Evolutionary conservation across 2,329 filamentous ascomycete genomes (phyloP).

Genomic region (Phaeoacremonium minimum): DNA sequence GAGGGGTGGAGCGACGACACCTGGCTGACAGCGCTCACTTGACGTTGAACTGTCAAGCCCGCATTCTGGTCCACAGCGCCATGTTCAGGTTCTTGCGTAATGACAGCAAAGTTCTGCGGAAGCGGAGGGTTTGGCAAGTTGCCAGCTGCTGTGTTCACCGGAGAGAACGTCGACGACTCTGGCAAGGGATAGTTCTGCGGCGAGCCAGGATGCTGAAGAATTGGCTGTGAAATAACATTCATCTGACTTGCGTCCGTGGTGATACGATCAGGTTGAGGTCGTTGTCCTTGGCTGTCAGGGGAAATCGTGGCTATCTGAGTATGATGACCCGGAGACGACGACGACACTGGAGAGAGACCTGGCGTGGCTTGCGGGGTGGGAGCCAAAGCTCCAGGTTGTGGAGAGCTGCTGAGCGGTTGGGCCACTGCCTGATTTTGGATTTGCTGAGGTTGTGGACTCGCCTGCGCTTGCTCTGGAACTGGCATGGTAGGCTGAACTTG

Average conservation of each 20-base stretch:
- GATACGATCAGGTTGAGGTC: conserved; percentile 8
- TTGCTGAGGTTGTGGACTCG: conserved; percentile 1
- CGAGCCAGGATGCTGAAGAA: conserved; percentile 11
- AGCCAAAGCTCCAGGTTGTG: conserved; percentile 2
- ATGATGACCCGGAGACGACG: too few relatives aligned
- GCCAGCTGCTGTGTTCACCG: conserved; percentile 11
- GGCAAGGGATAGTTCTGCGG: conserved; percentile 13
- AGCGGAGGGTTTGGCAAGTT: conserved; percentile 8
- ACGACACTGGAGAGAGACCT: background rate
- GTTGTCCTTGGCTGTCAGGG: conserved; percentile 3
- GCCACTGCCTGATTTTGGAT: conserved; percentile 4
- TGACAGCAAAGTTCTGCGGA: background rate
- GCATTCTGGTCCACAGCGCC: conserved; percentile 1
- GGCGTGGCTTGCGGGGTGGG: conserved; percentile 4
- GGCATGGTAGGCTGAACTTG: background rate
- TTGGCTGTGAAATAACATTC: conserved; percentile 7
- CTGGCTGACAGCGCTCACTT: conserved; percentile 19
- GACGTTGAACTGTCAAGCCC: conserved; percentile 15
- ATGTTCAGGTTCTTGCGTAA: background rate
- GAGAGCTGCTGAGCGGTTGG: background rate
- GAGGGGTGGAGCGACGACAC: conserved; percentile 14
- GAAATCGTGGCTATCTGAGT: conserved; percentile 1
- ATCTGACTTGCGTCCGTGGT: too few relatives aligned
- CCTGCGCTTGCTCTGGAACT: too few relatives aligned
- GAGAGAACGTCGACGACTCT: conserved; percentile 12